Evolutionary conservation across 2,329 filamentous ascomycete genomes (phyloP), one percentile per base, ranked within the genome.

Genomic region (Teratosphaeria zuluensis): DNA sequence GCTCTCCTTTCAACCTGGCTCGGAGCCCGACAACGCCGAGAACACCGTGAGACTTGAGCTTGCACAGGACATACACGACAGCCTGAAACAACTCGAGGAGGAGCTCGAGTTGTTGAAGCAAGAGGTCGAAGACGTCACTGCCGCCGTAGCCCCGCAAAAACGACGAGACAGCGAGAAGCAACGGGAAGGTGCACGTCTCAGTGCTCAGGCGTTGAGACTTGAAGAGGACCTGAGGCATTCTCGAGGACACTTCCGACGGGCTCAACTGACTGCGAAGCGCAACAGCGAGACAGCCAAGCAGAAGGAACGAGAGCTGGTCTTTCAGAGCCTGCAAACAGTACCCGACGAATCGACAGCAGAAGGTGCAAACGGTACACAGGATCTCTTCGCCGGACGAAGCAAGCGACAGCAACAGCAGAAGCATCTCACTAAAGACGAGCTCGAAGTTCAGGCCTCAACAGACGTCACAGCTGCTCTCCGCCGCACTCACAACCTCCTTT

Each of bases 391-490:
- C 69, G 55, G 62, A 28, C 71, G 69, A 21, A 64, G 61, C 30
- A 65, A 60, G 33, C 60, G 32, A 12, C 51, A 32, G 28, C 54
- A 63, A 51, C 68, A 72, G 35, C 70, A 72, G 30, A 78, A 81
- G 62, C 79, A 81, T 51, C 72, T 86, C 3, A 84, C 85, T 24
- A 84, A 90, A 65, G 85, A 89, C 70, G 86, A 94, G 63, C 80
- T 90, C 63, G 81, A 86, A 51, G 79, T 90, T 14, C 84, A 85
- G 62, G 88, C 92, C 0, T 89, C 89, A 33, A 85, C 81, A 64
- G 90, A 95, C 76, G 88, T 97, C 57, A 97, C 92, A 2, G 79
- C 85, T 54, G 89, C 91, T 1, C 81, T 99, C 56, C 83, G 90
- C 61, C 82, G 91, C 61, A 95, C 92, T 5, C 92, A 97, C 74